phyloP scores from a whole-genome alignment of 306 rosid species.

The Quercus variabilis region DNA sequence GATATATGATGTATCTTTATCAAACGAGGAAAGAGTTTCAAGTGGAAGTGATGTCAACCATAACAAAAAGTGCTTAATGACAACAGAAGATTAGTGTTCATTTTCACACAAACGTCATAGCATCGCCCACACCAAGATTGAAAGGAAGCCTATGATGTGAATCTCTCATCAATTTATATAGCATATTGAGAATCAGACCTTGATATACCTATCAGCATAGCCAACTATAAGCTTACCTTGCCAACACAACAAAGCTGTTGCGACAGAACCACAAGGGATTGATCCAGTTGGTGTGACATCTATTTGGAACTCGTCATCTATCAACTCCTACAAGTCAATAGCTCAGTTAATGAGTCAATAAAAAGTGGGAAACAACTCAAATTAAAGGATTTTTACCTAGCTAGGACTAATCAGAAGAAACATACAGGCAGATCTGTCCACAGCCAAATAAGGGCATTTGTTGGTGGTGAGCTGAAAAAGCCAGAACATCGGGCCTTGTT shows the following conservation, averaged over 20 bases:
- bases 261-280: conserved; percentile 50
- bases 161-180: background rate
- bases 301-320: conserved; percentile 62
- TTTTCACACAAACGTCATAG: too few relatives aligned
- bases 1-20: too few relatives aligned
- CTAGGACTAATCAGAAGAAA: too few relatives aligned
- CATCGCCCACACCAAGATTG: background rate
- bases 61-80: too few relatives aligned
- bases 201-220: conserved; percentile 57
- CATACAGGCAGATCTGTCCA: too few relatives aligned
- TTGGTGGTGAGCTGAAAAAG: too few relatives aligned
- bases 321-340: conserved; percentile 58
- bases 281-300: conserved; percentile 58
- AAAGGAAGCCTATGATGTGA: background rate
- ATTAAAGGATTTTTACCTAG: too few relatives aligned
- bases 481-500: too few relatives aligned
- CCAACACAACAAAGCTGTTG: conserved; percentile 65
- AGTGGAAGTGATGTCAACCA: too few relatives aligned
- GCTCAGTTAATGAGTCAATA: conserved; percentile 1
- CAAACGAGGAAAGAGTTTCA: too few relatives aligned
- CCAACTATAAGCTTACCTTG: conserved; percentile 81
- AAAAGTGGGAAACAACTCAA: conserved; percentile 3
- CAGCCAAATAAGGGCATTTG: too few relatives aligned
- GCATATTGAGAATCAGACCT: conserved; percentile 41
- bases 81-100: too few relatives aligned